These are phyloP conservation scores for Suillus cothurnatus DNA, from an alignment of 768 basidiomycete species.

Conservation along the genomic window DNA sequence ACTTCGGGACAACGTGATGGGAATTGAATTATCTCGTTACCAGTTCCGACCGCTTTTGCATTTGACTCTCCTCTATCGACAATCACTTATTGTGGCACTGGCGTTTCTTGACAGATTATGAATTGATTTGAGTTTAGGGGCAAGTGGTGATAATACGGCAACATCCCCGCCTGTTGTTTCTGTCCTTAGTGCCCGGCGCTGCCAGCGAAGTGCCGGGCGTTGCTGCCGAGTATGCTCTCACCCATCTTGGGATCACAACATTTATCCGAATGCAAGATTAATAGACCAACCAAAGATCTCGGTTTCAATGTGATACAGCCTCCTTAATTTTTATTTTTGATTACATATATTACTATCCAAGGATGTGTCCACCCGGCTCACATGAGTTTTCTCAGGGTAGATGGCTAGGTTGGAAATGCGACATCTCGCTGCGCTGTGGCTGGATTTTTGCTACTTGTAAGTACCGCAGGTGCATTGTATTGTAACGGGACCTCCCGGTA, in stretches of 20 bases:
- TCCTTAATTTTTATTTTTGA: conserved; percentile 3
- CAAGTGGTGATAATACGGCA: not conserved
- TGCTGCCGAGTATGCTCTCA: not conserved
- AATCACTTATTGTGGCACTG: not conserved
- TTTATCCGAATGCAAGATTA: not conserved
- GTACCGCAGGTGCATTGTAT: not conserved
- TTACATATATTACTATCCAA: not conserved
- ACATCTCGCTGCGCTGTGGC: not conserved
- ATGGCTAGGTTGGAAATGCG: not conserved
- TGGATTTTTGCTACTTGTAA: not conserved
- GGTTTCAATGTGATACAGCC: not conserved
- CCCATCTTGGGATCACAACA: not conserved
- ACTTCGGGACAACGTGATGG: not conserved
- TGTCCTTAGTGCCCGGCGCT: conserved; percentile 2
- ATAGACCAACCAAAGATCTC: not conserved
- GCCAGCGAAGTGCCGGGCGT: not conserved
- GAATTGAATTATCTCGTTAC: not conserved
- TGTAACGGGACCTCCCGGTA: not conserved
- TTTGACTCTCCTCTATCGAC: not conserved
- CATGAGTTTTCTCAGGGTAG: conserved; percentile 3
- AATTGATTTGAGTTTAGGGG: not conserved
- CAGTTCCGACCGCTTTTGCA: not conserved
- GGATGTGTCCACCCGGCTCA: not conserved
- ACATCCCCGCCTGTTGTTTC: not conserved
- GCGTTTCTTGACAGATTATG: not conserved